Evolutionary conservation across 2,329 filamentous ascomycete species (phyloP), one percentile per base, ranked within the genome.

Genomic region (Claviceps sp.): DNA sequence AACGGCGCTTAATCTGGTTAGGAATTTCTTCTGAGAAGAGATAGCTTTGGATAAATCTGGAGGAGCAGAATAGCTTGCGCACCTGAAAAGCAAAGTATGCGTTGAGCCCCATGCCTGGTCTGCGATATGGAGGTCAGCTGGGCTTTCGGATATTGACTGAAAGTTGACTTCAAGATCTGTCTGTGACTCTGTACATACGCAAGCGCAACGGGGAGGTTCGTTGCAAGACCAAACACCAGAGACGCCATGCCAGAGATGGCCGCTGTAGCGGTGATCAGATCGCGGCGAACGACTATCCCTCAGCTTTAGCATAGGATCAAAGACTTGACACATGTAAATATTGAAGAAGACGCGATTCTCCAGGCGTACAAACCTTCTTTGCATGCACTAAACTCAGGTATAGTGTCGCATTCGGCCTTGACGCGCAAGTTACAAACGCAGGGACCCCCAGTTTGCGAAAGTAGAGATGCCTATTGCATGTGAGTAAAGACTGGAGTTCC

Each of bases 191-290:
- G 11, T 16, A 58, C 60, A 57, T 57, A 67, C 67, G 65, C 68
- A 44, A 70, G 61, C 5, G 67, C 68, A 46, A 70, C 68, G 0
- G 88, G 87, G 50, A 93, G 76, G 58, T 94, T 94, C 29, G 88
- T 88, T 50, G 90, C 74, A 20, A 91, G 75, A 3, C 88, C 88
- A 70, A 94, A 91, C 53, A 77, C 72, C 59, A 94, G 82, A 23
- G 83, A 85, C 1, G 85, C 78, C 53, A 93, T 71, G 6, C 86
- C 87, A 5, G 86, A 74, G 49, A 93, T 79, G 9, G 86, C 86
- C n/a, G 87, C 85, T 0, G 88, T 94, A 3, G 86, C 85, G 1
- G 88, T 94, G 52, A 93, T 82, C 17, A 93, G 71, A 64, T 94
- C 88, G 36, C 84, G 79, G 57, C 86, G 83, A 55, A 94, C 66